These are phyloP conservation scores for Sporothrix humicola DNA, from an alignment of 2,329 filamentous ascomycete genomes.

Conservation along the genomic window DNA sequence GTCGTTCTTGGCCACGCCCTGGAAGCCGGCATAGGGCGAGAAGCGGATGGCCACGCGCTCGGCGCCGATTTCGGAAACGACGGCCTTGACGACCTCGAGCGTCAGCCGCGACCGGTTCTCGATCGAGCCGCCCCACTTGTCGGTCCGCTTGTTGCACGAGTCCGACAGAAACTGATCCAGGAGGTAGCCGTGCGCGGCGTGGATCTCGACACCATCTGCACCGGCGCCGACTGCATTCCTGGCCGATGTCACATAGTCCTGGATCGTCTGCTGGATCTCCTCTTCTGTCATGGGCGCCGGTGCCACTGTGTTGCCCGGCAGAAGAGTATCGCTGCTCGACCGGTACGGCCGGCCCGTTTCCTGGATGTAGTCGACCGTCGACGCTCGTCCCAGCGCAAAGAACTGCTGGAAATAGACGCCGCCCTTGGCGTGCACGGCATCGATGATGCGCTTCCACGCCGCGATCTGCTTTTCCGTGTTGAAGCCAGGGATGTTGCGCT, in stretches of 20 bases:
- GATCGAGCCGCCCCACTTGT: constrained; percentile 70
- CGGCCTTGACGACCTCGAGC: constrained; percentile 68
- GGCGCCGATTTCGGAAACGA: constrained; percentile 57
- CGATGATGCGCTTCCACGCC: constrained; percentile 64
- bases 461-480: constrained; percentile 59
- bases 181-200: constrained; percentile 80
- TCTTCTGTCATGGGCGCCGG: constrained; percentile 65
- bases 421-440: constrained; percentile 66
- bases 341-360: constrained; percentile 45
- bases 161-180: constrained; percentile 73
- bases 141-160: constrained; percentile 69
- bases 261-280: constrained; percentile 69
- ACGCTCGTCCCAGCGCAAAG: constrained; percentile 52
- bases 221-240: constrained; percentile 65
- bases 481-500: constrained; percentile 61
- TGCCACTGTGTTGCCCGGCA: constrained; percentile 45
- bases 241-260: constrained; percentile 60
- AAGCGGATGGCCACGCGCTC: constrained; percentile 59
- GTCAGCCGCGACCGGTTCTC: constrained; percentile 74
- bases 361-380: constrained; percentile 45
- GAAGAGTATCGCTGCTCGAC: constrained; percentile 51
- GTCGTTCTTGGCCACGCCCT: constrained; percentile 59
- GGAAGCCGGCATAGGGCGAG: constrained; percentile 61
- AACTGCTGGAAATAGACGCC: constrained; percentile 67
- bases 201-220: constrained; percentile 73